phyloP scores from a whole-genome alignment of 208 protist species.

The Kentomonas sorsogonicus region DNA sequence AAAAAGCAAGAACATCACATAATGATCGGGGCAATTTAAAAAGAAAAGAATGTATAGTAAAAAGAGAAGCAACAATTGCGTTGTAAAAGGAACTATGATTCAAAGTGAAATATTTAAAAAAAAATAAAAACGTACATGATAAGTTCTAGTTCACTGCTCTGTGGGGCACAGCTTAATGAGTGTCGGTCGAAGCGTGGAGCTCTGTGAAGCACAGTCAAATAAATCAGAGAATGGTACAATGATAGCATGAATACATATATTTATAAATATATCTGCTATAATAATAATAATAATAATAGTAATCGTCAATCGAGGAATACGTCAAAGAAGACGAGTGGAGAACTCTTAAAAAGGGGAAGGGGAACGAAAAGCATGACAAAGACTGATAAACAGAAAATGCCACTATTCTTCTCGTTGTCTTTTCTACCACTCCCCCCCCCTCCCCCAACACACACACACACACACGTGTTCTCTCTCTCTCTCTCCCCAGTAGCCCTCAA shows the following conservation, averaged over 20 bases:
- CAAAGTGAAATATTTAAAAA: not conserved
- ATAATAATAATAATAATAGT: conserved; percentile 3
- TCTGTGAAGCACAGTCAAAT: not conserved
- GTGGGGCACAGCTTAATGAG: not conserved
- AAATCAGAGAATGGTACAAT: conserved; percentile 1
- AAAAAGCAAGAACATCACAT: conserved; percentile 12
- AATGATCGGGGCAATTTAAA: conserved; percentile 12
- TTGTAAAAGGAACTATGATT: not conserved
- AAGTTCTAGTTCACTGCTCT: no score
- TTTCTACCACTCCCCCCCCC: not conserved
- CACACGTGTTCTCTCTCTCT: not conserved
- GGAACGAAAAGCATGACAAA: no score
- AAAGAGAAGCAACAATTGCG: conserved; percentile 2
- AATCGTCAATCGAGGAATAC: not conserved
- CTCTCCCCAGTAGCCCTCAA: no score
- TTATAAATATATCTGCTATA: no score
- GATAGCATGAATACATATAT: no score
- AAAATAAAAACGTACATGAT: conserved; percentile 4
- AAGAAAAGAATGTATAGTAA: conserved; percentile 7
- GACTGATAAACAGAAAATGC: no score
- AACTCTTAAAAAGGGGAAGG: no score
- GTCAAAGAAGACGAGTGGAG: no score
- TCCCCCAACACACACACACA: not conserved
- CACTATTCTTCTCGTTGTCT: not conserved
- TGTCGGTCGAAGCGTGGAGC: not conserved